Evolutionary conservation across 2,329 filamentous ascomycete genomes (phyloP).

Genomic region (Aureobasidium sp.): DNA sequence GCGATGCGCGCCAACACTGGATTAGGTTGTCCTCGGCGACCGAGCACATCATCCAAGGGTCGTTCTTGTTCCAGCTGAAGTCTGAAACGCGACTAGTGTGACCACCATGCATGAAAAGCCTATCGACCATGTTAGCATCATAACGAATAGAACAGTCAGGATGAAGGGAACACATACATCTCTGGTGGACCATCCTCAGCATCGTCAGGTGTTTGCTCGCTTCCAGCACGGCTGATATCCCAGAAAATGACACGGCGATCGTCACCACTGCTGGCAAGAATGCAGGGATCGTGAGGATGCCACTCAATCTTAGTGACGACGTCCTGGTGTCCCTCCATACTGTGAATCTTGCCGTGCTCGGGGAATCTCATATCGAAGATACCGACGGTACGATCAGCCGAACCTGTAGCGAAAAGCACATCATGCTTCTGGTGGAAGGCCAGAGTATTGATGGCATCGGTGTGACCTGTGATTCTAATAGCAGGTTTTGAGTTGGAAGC

Average conservation of each 20-base stretch:
- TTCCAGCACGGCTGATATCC: slow-evolving; percentile 86
- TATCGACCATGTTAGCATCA: slow-evolving; percentile 32
- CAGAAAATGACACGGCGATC: slow-evolving; percentile 93
- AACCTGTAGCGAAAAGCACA: slow-evolving; percentile 83
- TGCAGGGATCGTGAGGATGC: slow-evolving; percentile 85
- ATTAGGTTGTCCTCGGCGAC: slow-evolving; percentile 95
- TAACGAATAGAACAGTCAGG: not conserved
- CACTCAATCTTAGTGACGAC: slow-evolving; percentile 87
- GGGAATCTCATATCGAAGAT: slow-evolving; percentile 78
- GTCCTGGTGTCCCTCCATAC: slow-evolving; percentile 79
- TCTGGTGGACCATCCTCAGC: slow-evolving; percentile 92
- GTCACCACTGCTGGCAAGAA: slow-evolving; percentile 86
- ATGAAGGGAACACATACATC: slow-evolving; percentile 52
- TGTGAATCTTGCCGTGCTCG: slow-evolving; percentile 76
- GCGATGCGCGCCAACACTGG: slow-evolving; percentile 60
- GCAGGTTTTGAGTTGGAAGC: slow-evolving; percentile 42
- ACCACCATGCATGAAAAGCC: slow-evolving; percentile 96
- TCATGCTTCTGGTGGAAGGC: slow-evolving; percentile 93
- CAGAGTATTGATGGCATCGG: slow-evolving; percentile 90
- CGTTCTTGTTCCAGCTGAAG: slow-evolving; percentile 96
- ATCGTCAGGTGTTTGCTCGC: slow-evolving; percentile 92
- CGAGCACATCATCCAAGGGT: slow-evolving; percentile 93
- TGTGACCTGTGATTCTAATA: slow-evolving; percentile 68
- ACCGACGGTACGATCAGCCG: slow-evolving; percentile 88
- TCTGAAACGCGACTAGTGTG: slow-evolving; percentile 96